phyloP scores from a whole-genome alignment of 768 basidiomycete genomes.

The Suillus subaureus region DNA sequence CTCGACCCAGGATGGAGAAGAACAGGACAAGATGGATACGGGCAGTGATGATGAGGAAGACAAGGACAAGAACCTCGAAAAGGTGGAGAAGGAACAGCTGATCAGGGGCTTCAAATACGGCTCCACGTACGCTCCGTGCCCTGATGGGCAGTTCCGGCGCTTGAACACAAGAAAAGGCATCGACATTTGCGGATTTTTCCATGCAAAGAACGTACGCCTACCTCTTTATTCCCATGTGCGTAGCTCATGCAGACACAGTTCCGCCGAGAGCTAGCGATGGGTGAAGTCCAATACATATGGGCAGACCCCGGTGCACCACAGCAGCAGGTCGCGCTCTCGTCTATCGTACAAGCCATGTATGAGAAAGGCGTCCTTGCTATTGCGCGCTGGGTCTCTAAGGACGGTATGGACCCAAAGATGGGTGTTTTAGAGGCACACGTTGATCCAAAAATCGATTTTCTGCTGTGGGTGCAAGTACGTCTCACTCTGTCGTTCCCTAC shows the following conservation, averaged over 20 bases:
- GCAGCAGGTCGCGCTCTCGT: slow-evolving; percentile 84
- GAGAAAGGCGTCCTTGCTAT: slow-evolving; percentile 71
- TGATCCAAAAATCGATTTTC: slow-evolving; percentile 71
- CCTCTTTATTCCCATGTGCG: neutral
- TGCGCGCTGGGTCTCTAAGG: slow-evolving; percentile 76
- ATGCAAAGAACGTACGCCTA: slow-evolving; percentile 55
- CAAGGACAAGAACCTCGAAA: slow-evolving; percentile 44
- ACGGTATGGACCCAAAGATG: slow-evolving; percentile 82
- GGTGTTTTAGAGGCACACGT: slow-evolving; percentile 69
- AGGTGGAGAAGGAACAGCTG: slow-evolving; percentile 78
- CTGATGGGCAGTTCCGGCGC: slow-evolving; percentile 79
- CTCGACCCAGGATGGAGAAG: slow-evolving; percentile 35
- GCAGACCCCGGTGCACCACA: slow-evolving; percentile 65
- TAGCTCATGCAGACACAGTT: slow-evolving; percentile 49
- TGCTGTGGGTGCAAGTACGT: slow-evolving; percentile 82
- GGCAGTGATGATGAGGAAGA: slow-evolving; percentile 37
- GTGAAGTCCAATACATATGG: slow-evolving; percentile 87
- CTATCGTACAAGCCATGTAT: slow-evolving; percentile 82
- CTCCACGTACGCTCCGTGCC: slow-evolving; percentile 82
- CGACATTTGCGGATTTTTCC: slow-evolving; percentile 87
- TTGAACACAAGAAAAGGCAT: slow-evolving; percentile 82
- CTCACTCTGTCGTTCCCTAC: neutral
- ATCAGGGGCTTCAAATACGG: slow-evolving; percentile 89
- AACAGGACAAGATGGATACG: slow-evolving; percentile 26
- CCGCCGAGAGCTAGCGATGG: slow-evolving; percentile 79